phyloP scores from a whole-genome alignment of 176 grass and related monocot genomes.

The Oryza meyeriana region DNA sequence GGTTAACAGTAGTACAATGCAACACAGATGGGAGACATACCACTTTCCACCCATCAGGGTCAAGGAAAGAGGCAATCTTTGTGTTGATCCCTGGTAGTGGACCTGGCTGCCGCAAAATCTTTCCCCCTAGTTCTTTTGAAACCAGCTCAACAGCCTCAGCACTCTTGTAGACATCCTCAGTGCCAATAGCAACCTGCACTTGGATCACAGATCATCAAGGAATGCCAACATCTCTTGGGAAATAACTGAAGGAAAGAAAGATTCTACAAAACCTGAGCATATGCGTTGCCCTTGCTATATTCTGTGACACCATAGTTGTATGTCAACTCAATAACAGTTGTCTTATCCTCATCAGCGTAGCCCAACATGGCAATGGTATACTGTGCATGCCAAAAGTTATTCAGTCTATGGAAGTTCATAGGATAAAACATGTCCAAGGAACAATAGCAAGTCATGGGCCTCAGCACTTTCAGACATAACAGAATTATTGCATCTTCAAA shows the following conservation, averaged over 20 bases:
- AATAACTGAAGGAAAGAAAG: neutral
- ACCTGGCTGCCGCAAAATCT: conserved; percentile 80
- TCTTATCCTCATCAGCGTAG: conserved; percentile 76
- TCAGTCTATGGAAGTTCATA: conserved; percentile 29
- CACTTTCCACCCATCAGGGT: conserved; percentile 99
- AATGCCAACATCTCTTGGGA: neutral
- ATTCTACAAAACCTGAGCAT: conserved; percentile 69
- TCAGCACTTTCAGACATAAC: neutral
- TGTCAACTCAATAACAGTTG: conserved; percentile 84
- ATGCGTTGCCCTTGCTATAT: conserved; percentile 96
- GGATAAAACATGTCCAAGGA: neutral
- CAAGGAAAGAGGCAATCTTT: conserved; percentile 91
- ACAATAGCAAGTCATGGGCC: neutral
- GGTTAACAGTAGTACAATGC: neutral
- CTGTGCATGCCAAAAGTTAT: conserved; percentile 35
- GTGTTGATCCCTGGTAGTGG: conserved; percentile 83
- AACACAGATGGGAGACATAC: conserved; percentile 42
- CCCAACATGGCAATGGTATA: conserved; percentile 92
- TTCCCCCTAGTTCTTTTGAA: conserved; percentile 83
- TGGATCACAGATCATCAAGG: conserved; percentile 5
- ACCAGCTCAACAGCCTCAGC: conserved; percentile 62
- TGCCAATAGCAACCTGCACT: conserved; percentile 83
- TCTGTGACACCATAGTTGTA: conserved; percentile 94
- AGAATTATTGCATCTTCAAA: neutral
- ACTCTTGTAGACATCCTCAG: conserved; percentile 96